Conservation (phyloP, 2,329 filamentous ascomycete species). For the Thyridium curvatum region DNA sequence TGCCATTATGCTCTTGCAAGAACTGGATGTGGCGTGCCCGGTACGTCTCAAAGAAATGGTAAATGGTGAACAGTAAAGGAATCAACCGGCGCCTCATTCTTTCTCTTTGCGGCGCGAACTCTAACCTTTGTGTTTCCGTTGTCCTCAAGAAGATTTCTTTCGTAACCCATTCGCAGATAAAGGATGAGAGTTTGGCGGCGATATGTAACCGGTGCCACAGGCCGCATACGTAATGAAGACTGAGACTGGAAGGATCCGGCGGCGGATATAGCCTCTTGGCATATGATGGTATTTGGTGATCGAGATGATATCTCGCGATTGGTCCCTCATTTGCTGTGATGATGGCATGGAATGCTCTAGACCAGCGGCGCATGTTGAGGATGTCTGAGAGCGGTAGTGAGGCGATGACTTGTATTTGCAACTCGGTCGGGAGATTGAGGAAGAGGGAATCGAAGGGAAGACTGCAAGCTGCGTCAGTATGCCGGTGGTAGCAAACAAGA, state of each 20-base stretch:
- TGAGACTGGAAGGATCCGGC: constrained; percentile 39
- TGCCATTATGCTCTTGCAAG: constrained; percentile 42
- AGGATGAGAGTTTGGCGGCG: constrained; percentile 52
- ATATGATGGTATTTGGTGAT: constrained; percentile 54
- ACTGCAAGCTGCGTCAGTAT: constrained; percentile 17
- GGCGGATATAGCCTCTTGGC: constrained; percentile 53
- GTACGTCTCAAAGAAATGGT: constrained; percentile 63
- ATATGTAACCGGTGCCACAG: constrained; percentile 62
- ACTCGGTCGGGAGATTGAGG: constrained; percentile 50
- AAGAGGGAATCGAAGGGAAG: constrained; percentile 52
- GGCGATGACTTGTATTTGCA: constrained; percentile 57
- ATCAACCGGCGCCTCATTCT: constrained; percentile 60
- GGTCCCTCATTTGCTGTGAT: constrained; percentile 54
- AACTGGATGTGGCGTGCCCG: constrained; percentile 52
- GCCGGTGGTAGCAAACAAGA: too few relatives aligned
- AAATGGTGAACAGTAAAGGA: constrained; percentile 57
- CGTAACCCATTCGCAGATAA: constrained; percentile 59
- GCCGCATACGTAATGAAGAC: constrained; percentile 55
- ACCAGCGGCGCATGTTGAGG: constrained; percentile 51
- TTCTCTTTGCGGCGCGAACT: constrained; percentile 55
- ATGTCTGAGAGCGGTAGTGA: constrained; percentile 54
- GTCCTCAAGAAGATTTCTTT: constrained; percentile 58
- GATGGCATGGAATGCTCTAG: constrained; percentile 52
- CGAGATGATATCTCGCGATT: constrained; percentile 55
- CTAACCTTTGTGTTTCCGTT: constrained; percentile 45